Base-by-base conservation (phyloP, 441 rosid genomes). In the Iberis amara region DNA sequence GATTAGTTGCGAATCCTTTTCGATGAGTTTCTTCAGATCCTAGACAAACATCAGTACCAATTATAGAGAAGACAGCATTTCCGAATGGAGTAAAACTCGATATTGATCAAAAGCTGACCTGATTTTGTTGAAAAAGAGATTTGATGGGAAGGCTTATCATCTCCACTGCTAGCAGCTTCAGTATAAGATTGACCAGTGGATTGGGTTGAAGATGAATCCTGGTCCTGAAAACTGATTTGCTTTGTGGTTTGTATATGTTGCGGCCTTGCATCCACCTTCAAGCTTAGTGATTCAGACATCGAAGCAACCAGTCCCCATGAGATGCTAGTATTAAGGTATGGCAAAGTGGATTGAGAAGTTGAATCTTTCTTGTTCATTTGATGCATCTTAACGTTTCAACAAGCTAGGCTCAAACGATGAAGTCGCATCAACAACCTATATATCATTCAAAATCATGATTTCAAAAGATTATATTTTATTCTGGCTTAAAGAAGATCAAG, bases 141-240 rank as follows among this genome's bases (percentile, higher is more conserved):
- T 55, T 67, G 76, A 30, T 59, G 55, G 4, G 31, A 49, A 26
- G 64, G 59, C 23, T 61, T 59, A 66, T 70, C 72, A 59, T 79
- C 78, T 27, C 77, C 78, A 48, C 73, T 46, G 67, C 68, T 69
- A 13, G 68, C 79, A 50, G 71, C 81, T 76, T 82, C 77, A 33
- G 77, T 39, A 51, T 73, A 79, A 57, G 94, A 85, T 39, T 85
- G 85, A 56, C 77, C 72, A 18, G 82, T 82, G 2, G 89, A 85
- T 32, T 85, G 94, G 56, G 78, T 58, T 11, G 89, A 85, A 8
- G 83, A 66, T 8, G 81, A 78, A 38, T 85, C 86, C 57, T 72
- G 90, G 39, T 79, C 94, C 50, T 76, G 90, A 45, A 81, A 73
- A 53, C 64, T 68, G 56, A 68, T 55, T 37, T 73, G 81, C 66